phyloP scores from a whole-genome alignment of 1,284 basidiomycete genomes.

The Trichosporon sp. region DNA sequence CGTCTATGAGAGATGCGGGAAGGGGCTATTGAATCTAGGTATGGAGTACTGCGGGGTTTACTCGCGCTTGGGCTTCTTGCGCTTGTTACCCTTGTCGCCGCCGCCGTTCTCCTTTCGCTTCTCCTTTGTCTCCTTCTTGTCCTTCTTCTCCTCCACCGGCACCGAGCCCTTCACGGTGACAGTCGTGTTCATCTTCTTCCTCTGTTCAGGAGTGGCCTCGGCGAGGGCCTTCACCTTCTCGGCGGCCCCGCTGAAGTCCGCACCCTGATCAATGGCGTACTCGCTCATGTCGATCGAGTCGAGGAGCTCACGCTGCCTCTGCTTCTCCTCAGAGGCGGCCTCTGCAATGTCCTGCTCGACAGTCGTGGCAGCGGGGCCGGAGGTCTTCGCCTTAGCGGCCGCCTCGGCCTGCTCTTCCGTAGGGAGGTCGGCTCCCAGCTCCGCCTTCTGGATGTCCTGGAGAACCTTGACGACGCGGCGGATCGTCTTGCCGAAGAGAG shows the following conservation, averaged over 20 bases:
- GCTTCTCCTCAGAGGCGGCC: conserved; percentile 40
- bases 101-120: conserved; percentile 51
- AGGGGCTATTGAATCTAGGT: not conserved
- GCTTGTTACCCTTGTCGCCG: conserved; percentile 17
- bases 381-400: not conserved
- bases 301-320: conserved; percentile 70
- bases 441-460: conserved; percentile 72
- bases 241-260: conserved; percentile 70
- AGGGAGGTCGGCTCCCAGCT: conserved; percentile 60
- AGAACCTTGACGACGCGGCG: conserved; percentile 77
- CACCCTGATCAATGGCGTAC: conserved; percentile 70
- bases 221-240: conserved; percentile 59
- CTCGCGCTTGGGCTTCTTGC: conserved; percentile 16
- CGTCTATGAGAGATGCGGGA: not conserved
- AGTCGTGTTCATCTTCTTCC: conserved; percentile 58
- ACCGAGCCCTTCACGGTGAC: conserved; percentile 65
- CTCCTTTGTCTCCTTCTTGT: conserved; percentile 53
- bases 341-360: conserved; percentile 59
- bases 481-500: conserved; percentile 85
- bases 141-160: conserved; percentile 48
- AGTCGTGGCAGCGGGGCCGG: conserved; percentile 41
- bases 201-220: conserved; percentile 38
- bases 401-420: conserved; percentile 9
- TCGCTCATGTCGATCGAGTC: conserved; percentile 74
- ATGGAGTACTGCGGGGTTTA: not conserved